phyloP scores from a whole-genome alignment of 257 asterid species.

The Leonotis leonurus region DNA sequence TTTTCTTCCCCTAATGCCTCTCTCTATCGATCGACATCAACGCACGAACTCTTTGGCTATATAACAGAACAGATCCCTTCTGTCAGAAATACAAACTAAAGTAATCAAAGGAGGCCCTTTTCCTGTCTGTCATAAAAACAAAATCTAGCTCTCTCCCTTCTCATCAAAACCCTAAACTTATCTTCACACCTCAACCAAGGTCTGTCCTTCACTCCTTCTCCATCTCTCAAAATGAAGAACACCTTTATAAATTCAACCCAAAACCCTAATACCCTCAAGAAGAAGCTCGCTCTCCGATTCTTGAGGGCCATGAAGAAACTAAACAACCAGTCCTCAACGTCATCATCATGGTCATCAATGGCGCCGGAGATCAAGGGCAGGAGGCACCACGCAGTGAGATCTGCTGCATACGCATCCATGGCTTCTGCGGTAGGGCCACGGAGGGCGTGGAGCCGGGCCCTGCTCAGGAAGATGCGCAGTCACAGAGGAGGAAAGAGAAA shows the following conservation, averaged over 20 bases:
- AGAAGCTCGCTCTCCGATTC: conserved; percentile 45
- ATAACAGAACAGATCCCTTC: conserved; percentile 26
- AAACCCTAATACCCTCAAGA: conserved; percentile 34
- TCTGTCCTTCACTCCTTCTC: not conserved
- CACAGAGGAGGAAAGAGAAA: conserved; percentile 5
- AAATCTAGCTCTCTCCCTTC: conserved; percentile 19
- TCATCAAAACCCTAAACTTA: conserved; percentile 28
- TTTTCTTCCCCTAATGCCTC: not conserved
- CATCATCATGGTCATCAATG: not conserved
- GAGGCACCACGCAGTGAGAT: conserved; percentile 35
- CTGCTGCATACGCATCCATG: conserved; percentile 62
- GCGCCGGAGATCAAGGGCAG: conserved; percentile 6
- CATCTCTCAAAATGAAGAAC: conserved; percentile 8
- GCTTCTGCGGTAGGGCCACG: conserved; percentile 59
- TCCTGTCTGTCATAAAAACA: conserved; percentile 55
- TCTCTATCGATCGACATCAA: not conserved
- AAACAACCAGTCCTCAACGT: not conserved
- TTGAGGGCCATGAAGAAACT: conserved; percentile 42
- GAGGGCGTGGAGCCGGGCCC: conserved; percentile 64
- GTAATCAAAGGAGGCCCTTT: conserved; percentile 21
- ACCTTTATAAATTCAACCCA: not conserved
- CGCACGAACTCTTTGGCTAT: not conserved
- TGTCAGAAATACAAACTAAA: conserved; percentile 36
- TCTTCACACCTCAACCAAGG: not conserved
- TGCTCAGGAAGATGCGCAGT: conserved; percentile 36